A percentile compares a stretch with the other conserved stretches of the same genome.
Conservation (phyloP, 139 green algal species). For the Limnomonas spitsbergensis region DNA sequence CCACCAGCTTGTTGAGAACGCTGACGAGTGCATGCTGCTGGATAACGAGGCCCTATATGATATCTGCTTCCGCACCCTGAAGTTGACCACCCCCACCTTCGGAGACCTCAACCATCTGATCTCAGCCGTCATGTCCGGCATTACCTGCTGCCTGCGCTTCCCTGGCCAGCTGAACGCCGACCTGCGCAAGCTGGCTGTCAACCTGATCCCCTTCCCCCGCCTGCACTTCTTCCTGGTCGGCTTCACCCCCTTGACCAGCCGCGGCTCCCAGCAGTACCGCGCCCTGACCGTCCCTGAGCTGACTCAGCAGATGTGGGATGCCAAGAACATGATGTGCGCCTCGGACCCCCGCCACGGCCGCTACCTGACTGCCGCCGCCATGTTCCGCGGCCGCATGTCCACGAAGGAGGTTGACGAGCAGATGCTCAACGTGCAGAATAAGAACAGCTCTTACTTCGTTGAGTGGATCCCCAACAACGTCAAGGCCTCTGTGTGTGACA, state of each 20-base stretch:
- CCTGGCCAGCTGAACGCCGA: conserved; percentile 98
- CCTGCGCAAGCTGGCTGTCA: conserved; percentile 98
- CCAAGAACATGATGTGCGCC: too few relatives aligned
- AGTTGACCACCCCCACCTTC: conserved; percentile 93
- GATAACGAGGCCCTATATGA: conserved; percentile 88
- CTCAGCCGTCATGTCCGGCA: conserved; percentile 96
- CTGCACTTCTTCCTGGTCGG: too few relatives aligned
- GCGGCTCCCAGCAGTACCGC: conserved; percentile 97
- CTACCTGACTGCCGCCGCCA: conserved; percentile 80
- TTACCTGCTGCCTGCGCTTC: conserved; percentile 99
- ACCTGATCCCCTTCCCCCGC: conserved; percentile 99
- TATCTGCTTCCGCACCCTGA: conserved; percentile 97
- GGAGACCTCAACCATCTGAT: conserved; percentile 98
- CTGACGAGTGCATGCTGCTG: conserved; percentile 94
- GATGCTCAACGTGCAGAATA: conserved; percentile 98
- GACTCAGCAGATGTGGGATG: too few relatives aligned
- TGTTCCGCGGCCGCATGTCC: conserved; percentile 82
- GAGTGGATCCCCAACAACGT: too few relatives aligned
- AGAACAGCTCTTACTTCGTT: conserved; percentile 95
- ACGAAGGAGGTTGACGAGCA: too few relatives aligned
- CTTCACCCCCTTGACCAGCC: conserved; percentile 95
- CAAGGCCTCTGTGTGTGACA: too few relatives aligned
- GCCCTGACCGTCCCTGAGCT: too few relatives aligned
- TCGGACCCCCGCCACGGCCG: too few relatives aligned
- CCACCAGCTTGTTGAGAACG: conserved; percentile 97